Evolutionary conservation across 139 green algal genomes (phyloP).

Genomic region (Chlorella sp.): DNA sequence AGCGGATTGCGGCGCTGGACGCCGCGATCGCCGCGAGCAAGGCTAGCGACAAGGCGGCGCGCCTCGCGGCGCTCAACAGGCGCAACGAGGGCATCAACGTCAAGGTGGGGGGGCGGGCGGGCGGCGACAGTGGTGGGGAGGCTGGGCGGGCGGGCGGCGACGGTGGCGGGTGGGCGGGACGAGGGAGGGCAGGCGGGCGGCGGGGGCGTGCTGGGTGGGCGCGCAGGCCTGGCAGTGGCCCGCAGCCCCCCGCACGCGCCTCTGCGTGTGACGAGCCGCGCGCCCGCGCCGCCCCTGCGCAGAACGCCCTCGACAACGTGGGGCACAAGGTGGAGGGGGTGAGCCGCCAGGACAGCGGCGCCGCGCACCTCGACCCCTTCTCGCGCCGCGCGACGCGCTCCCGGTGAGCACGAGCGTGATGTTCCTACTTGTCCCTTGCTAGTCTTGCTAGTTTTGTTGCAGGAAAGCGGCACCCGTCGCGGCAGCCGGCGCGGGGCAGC

Average conservation of each 20-base stretch:
- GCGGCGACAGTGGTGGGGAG: too few species aligned
- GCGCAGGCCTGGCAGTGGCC: not conserved
- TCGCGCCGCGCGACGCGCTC: constrained; percentile 33
- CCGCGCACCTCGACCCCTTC: constrained; percentile 45
- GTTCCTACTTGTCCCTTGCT: not conserved
- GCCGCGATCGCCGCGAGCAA: constrained; percentile 8
- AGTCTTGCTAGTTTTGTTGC: not conserved
- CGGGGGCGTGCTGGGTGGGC: not conserved
- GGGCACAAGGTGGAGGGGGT: constrained; percentile 24
- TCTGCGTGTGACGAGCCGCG: not conserved
- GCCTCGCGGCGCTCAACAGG: constrained; percentile 50
- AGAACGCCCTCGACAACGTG: constrained; percentile 50
- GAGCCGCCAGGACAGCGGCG: not conserved
- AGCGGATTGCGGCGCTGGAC: constrained; percentile 23
- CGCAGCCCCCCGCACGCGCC: not conserved
- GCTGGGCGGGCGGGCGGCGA: too few species aligned
- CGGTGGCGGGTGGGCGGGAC: too few species aligned
- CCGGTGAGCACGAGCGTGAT: too few species aligned
- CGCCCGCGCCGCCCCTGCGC: not conserved
- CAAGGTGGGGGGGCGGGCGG: constrained; percentile 19
- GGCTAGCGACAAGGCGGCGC: not conserved
- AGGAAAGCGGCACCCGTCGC: not conserved
- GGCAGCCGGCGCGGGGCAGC: not conserved
- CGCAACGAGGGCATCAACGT: constrained; percentile 53
- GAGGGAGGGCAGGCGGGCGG: not conserved